Evolutionary conservation across 306 rosid species (phyloP).

Genomic region (Lithocarpus polystachyus): DNA sequence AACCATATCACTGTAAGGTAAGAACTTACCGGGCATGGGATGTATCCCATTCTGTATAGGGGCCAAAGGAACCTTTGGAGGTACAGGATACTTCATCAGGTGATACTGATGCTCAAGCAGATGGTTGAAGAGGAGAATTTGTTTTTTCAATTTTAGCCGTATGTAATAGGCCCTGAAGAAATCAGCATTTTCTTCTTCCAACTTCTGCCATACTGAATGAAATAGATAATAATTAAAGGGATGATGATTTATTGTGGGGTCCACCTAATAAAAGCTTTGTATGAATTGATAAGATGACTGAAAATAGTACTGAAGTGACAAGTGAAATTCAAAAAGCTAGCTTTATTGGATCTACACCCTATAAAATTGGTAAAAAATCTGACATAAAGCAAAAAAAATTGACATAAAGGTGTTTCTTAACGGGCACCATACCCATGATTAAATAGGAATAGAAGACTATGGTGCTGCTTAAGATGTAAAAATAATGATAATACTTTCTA

Average conservation of each 20-base stretch:
- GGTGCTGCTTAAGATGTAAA: background rate
- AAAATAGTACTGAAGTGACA: too few relatives aligned
- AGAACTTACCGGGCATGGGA: conserved; percentile 89
- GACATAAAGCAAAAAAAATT: too few relatives aligned
- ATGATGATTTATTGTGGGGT: too few relatives aligned
- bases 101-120: conserved; percentile 86
- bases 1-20: conserved; percentile 20
- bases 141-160: conserved; percentile 88
- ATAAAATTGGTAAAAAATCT: too few relatives aligned
- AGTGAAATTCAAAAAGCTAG: too few relatives aligned
- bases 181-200: conserved; percentile 98
- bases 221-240: conserved; percentile 12
- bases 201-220: conserved; percentile 91
- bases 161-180: conserved; percentile 95
- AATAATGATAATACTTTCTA: background rate
- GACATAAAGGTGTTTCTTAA: too few relatives aligned
- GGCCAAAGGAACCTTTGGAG: conserved; percentile 90
- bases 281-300: too few relatives aligned
- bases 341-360: too few relatives aligned
- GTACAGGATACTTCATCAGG: conserved; percentile 68
- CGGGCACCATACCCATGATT: background rate
- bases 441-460: conserved; percentile 17
- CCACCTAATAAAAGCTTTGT: too few relatives aligned
- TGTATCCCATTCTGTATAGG: conserved; percentile 96
- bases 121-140: conserved; percentile 84